Evolutionary conservation across 2,329 filamentous ascomycete genomes (phyloP).

Genomic region (Arthroderma sp.): DNA sequence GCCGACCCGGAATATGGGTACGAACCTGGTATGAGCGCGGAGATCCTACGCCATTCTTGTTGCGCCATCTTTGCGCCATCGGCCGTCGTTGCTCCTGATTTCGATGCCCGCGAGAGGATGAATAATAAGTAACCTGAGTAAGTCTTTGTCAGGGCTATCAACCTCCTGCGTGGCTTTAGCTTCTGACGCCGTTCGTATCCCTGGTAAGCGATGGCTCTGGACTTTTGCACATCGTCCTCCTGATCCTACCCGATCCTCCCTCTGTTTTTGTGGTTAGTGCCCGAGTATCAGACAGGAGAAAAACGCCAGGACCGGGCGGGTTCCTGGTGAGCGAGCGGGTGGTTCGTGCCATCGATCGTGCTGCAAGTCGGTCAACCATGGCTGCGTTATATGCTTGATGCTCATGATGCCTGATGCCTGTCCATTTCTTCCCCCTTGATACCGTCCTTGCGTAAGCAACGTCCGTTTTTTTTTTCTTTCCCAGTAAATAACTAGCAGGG

Average conservation of each 20-base stretch:
- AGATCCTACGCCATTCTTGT: not conserved
- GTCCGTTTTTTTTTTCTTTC: not conserved
- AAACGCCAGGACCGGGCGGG: not conserved
- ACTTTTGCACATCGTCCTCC: not conserved
- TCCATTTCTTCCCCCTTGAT: not conserved
- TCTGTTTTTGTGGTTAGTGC: too few species aligned
- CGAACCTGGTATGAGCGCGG: constrained; percentile 3
- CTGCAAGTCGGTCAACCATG: not conserved
- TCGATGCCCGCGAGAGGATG: not conserved
- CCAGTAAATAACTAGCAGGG: not conserved
- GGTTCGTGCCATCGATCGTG: not conserved
- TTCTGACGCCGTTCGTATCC: not conserved
- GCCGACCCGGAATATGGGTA: not conserved
- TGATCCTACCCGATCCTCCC: not conserved
- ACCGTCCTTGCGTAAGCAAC: not conserved
- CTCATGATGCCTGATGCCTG: not conserved
- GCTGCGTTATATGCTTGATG: not conserved
- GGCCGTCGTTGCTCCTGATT: too few species aligned
- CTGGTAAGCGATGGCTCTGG: constrained; percentile 3
- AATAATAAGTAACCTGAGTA: not conserved
- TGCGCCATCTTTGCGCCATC: too few species aligned
- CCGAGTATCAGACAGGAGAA: not conserved
- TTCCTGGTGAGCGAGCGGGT: not conserved
- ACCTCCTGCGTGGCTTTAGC: not conserved
- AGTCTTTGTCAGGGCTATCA: constrained; percentile 1